Evolutionary conservation across 306 rosid genomes (phyloP).

Genomic region (Sesbania bispinosa): DNA sequence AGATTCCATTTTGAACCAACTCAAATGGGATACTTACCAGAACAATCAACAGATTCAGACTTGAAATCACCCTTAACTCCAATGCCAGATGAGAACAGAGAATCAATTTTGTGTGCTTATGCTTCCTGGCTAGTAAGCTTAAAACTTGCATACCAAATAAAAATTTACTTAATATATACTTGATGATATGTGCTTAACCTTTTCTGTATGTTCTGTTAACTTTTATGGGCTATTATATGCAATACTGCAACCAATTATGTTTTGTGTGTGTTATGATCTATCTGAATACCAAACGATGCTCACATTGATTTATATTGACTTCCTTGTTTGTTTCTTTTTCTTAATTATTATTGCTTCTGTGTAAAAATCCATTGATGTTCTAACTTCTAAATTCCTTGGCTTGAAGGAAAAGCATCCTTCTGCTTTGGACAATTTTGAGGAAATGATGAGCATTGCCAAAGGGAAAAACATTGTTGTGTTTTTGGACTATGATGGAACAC

Average conservation of each 20-base stretch:
- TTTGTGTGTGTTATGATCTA: background rate
- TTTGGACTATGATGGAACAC: conserved; percentile 66
- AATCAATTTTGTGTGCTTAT: conserved; percentile 26
- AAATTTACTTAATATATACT: background rate
- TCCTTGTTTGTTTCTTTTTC: background rate
- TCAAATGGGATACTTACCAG: conserved; percentile 26
- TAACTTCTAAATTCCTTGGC: background rate
- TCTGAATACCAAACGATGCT: background rate
- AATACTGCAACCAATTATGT: background rate
- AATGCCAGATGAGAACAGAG: conserved; percentile 23
- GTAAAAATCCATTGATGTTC: background rate
- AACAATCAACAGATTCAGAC: conserved; percentile 10
- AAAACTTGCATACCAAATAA: conserved; percentile 1
- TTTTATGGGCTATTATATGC: background rate
- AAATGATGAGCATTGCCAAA: conserved; percentile 42
- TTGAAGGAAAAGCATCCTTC: conserved; percentile 49
- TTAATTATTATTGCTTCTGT: background rate
- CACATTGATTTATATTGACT: background rate
- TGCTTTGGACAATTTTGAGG: conserved; percentile 45
- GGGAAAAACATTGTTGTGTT: conserved; percentile 49
- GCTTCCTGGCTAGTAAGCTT: conserved; percentile 50
- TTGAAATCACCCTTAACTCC: conserved; percentile 10
- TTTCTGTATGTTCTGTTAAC: background rate
- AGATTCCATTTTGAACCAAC: background rate
- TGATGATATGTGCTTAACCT: background rate